Base-by-base conservation (phyloP, 352 stramenopile genomes). In the Globisporangium alternatum region DNA sequence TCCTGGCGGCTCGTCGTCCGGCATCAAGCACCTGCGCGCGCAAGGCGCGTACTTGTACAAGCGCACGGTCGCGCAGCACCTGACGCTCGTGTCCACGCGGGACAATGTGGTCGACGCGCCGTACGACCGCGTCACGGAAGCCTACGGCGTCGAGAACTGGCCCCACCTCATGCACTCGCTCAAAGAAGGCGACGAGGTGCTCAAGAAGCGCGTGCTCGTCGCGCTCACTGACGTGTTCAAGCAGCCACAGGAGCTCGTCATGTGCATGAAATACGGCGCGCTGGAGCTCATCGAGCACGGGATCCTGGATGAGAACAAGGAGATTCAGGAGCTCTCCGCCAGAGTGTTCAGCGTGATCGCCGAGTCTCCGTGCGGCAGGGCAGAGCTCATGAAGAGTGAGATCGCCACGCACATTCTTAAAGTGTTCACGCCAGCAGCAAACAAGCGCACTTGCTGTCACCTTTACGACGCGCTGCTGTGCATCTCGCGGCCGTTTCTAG, bases 111-210 rank as follows among this genome's bases (percentile, higher is more conserved):
- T 68, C 22, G 77, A 89, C 35, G 63, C 74, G 43, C 71, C 81
- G 33, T 80, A 89, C 66, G 80, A 91, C 48, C 74, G 78, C 31
- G 82, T 91, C 31, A 74, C 72, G 8, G 82, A 91, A 65, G 82
- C 80, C 17, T 93, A 89, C 39, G 84, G 81, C 6, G 69, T 69
- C 21, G 82, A 89, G 25, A 90, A 93, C 67, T 88, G 83, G 56
- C 78, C 84, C 39, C 78, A 91, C 22, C 52, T 93, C 45, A 67
- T 93, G 58, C 75, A 87, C 59, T 70, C 74, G 28, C 73, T 93
- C 12, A 66, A 74, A 10, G 76, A 90, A 53, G 79, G 81, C 12
- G 78, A 91, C 35, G 64, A 77, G 0, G 56, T 70, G 21, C 70
- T 91, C 43, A 69, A 77, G 61, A 71, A 75, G 49, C 79, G 82